These are phyloP conservation scores for Pseudocercospora fuligena DNA, from an alignment of 2,329 filamentous ascomycete genomes.

Conservation along the genomic window DNA sequence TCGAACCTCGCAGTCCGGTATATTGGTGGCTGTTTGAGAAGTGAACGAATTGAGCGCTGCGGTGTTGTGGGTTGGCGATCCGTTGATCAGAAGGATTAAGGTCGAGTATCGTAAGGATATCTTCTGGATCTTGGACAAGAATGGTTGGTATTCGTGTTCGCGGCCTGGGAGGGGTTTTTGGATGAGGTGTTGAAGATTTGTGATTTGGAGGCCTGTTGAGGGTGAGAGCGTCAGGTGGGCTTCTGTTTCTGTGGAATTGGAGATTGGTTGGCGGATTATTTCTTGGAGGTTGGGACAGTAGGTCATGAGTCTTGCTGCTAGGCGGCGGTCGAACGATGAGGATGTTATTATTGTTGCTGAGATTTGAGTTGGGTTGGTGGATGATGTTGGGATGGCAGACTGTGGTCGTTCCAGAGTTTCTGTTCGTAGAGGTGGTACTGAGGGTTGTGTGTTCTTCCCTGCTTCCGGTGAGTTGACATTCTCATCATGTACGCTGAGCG, in stretches of 20 bases:
- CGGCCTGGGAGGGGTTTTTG: slow-evolving; percentile 73
- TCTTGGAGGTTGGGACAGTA: slow-evolving; percentile 48
- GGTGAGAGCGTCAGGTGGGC: slow-evolving; percentile 77
- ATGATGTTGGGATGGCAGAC: not conserved
- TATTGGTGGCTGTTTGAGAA: not conserved
- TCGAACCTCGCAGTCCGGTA: slow-evolving; percentile 40
- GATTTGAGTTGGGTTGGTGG: not conserved
- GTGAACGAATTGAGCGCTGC: not conserved
- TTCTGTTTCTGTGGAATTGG: slow-evolving; percentile 48
- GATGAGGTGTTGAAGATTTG: slow-evolving; percentile 71
- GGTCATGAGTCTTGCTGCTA: slow-evolving; percentile 55
- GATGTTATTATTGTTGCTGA: slow-evolving; percentile 51
- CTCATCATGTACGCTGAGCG: not conserved
- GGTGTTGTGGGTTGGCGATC: not conserved
- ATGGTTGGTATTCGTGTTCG: slow-evolving; percentile 39
- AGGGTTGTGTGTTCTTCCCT: not conserved
- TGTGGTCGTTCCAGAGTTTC: not conserved
- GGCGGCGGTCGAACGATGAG: slow-evolving; percentile 49
- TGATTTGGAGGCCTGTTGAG: slow-evolving; percentile 69
- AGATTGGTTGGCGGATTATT: not conserved
- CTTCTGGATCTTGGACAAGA: slow-evolving; percentile 56
- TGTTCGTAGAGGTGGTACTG: not conserved
- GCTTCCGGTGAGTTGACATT: not conserved
- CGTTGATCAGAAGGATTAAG: slow-evolving; percentile 70
- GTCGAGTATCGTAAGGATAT: slow-evolving; percentile 65